Evolutionary conservation across 352 stramenopile species (phyloP).

Genomic region (Globisporangium takayamanum): DNA sequence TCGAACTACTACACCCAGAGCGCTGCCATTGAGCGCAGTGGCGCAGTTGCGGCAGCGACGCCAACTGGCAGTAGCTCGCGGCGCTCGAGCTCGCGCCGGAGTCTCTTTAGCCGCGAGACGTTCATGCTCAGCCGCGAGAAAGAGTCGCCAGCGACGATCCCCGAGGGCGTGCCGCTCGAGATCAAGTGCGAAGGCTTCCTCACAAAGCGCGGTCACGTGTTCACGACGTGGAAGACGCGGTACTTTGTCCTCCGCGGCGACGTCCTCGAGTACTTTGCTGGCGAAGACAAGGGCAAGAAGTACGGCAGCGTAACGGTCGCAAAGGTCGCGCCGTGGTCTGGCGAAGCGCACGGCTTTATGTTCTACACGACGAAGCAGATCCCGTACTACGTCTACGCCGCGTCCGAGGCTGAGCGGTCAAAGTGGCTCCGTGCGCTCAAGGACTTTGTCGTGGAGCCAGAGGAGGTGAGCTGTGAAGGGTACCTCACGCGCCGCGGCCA

Average conservation of each 20-base stretch:
- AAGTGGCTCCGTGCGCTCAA: constrained; percentile 80
- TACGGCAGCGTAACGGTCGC: constrained; percentile 83
- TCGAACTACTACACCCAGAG: constrained; percentile 15
- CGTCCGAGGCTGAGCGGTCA: constrained; percentile 63
- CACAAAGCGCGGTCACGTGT: constrained; percentile 84
- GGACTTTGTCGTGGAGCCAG: constrained; percentile 81
- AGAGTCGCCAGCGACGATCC: constrained; percentile 55
- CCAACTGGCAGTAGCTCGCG: constrained; percentile 18
- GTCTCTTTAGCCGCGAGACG: constrained; percentile 66
- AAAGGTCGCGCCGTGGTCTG: constrained; percentile 82
- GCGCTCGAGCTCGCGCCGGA: constrained; percentile 57
- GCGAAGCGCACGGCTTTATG: constrained; percentile 85
- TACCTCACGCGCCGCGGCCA: constrained; percentile 84
- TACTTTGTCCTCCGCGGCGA: constrained; percentile 84
- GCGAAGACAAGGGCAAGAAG: constrained; percentile 80
- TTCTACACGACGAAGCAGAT: constrained; percentile 89
- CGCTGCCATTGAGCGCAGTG: background rate
- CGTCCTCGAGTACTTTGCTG: constrained; percentile 79
- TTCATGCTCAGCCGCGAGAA: constrained; percentile 75
- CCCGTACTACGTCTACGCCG: constrained; percentile 86
- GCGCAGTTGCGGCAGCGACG: constrained; percentile 14
- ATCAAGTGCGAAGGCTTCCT: constrained; percentile 81
- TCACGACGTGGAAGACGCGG: constrained; percentile 88
- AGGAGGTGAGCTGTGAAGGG: constrained; percentile 82
- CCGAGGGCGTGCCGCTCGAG: constrained; percentile 33